Evolutionary conservation across 2,329 filamentous ascomycete genomes (phyloP), one percentile per base, ranked within the genome.

Genomic region (Fusarium hainanense): DNA sequence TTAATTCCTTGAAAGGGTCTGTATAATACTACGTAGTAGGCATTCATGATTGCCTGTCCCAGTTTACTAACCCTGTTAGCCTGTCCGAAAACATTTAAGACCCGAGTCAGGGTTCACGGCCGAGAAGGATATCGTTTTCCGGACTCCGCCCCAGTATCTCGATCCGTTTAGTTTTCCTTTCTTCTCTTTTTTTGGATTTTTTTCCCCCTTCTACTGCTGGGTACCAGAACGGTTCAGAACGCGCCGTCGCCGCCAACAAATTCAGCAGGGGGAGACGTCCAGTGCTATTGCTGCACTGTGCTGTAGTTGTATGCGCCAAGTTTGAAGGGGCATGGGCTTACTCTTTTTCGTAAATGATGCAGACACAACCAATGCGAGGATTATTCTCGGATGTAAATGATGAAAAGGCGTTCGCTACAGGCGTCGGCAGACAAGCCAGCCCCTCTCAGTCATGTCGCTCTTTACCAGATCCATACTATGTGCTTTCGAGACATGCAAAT

Each of bases 31-130:
- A 21, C 21, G 21, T 21, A 21, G 21, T 21, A 60, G 28, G 28
- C 28, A 13, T 30, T 13, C 49, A 37, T 54, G 49, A 59, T 66
- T 65, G 60, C 41, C 34, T 65, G 41, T 30, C 58, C 40, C 55
- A 20, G 43, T 62, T 30, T 28, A 28, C n/a, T 37, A 47, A 48
- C 56, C 62, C 62, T 66, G 56, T 30, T 44, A 61, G 25, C 49
- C 61, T 66, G 37, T 55, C 63, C 25, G 34, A 66, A 67, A 67
- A 67, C 41, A 57, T 67, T 63, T 20, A 50, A 67, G 46, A 46
- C 51, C 54, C 63, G 67, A 70, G 43, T 55, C 54, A 68, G 67
- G 70, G 65, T 66, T 41, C 54, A 60, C 49, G 47, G 21, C n/a
- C 14, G 48, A 43, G 28, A 37, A 66, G 63, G 63, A 66, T 66